A percentile compares a stretch with the other conserved stretches of the same genome.
phyloP scores from a whole-genome alignment of 352 stramenopile genomes.

The Pythium myriotylum region DNA sequence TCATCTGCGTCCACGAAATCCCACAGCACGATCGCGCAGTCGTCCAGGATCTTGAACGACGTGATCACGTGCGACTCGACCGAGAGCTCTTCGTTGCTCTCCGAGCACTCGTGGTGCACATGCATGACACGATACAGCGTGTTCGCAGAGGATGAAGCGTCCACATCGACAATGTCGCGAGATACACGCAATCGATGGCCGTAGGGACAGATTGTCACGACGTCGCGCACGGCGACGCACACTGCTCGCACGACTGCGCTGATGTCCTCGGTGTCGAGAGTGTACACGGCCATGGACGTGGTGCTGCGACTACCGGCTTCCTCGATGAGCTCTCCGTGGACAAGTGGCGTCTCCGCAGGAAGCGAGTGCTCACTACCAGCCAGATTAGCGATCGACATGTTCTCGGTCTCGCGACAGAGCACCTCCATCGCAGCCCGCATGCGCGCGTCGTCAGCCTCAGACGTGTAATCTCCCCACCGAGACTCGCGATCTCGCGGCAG shows the following conservation, averaged over 20 bases:
- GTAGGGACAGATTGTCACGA: slow-evolving; percentile 31
- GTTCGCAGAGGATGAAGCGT: neutral
- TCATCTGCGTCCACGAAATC: slow-evolving; percentile 39
- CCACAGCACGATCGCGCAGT: slow-evolving; percentile 34
- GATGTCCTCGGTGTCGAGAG: slow-evolving; percentile 34
- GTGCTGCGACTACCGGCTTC: slow-evolving; percentile 28
- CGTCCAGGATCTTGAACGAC: slow-evolving; percentile 27
- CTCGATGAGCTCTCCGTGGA: slow-evolving; percentile 10
- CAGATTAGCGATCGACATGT: slow-evolving; percentile 5
- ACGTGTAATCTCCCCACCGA: slow-evolving; percentile 1
- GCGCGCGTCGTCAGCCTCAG: slow-evolving; percentile 4
- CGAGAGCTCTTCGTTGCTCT: slow-evolving; percentile 9
- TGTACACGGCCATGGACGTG: slow-evolving; percentile 32
- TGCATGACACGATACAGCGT: slow-evolving; percentile 12
- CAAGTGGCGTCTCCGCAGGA: neutral
- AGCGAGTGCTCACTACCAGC: slow-evolving; percentile 3
- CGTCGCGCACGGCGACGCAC: slow-evolving; percentile 26
- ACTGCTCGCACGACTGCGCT: slow-evolving; percentile 26
- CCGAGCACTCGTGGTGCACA: slow-evolving; percentile 9
- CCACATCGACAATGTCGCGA: slow-evolving; percentile 16
- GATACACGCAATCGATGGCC: slow-evolving; percentile 23
- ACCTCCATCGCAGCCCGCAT: slow-evolving; percentile 14
- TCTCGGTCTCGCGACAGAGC: slow-evolving; percentile 24
- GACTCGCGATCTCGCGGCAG: neutral
- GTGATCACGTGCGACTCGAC: slow-evolving; percentile 32